Evolutionary conservation across 768 basidiomycete species (phyloP).

Genomic region (Cystofilobasidium macerans): DNA sequence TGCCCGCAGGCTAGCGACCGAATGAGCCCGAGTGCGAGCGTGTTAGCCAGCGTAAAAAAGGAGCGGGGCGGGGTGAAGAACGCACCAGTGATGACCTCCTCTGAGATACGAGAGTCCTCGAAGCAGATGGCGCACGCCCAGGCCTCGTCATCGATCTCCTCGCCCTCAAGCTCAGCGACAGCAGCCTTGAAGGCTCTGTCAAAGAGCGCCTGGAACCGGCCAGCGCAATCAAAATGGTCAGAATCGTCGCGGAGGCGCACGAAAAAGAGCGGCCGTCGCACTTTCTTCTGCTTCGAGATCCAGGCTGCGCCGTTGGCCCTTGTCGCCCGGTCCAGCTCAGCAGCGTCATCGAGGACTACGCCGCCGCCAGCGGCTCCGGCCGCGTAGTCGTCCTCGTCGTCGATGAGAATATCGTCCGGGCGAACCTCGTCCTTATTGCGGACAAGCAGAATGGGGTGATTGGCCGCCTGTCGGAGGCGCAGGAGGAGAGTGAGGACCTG

Average conservation of each 20-base stretch:
- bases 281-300: not conserved
- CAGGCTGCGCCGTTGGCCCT: not conserved
- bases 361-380: not conserved
- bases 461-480: conserved; percentile 21
- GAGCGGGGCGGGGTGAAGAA: not conserved
- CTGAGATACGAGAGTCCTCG: not conserved
- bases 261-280: too few species aligned
- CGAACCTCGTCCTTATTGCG: conserved; percentile 9
- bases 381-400: conserved; percentile 2
- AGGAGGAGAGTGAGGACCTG: conserved; percentile 14
- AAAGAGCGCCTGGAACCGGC: not conserved
- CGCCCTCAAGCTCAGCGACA: not conserved
- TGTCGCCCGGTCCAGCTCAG: not conserved
- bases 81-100: not conserved
- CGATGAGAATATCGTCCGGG: not conserved
- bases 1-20: conserved; percentile 1
- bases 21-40: not conserved
- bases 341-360: not conserved
- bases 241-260: too few species aligned
- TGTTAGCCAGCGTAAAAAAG: not conserved
- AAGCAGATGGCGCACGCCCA: not conserved
- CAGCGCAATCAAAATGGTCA: not conserved
- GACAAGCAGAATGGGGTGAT: conserved; percentile 21
- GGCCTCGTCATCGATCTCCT: not conserved
- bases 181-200: not conserved